These are phyloP conservation scores for Earliella scabrosa DNA, from an alignment of 1,284 basidiomycete species.

Conservation along the genomic window DNA sequence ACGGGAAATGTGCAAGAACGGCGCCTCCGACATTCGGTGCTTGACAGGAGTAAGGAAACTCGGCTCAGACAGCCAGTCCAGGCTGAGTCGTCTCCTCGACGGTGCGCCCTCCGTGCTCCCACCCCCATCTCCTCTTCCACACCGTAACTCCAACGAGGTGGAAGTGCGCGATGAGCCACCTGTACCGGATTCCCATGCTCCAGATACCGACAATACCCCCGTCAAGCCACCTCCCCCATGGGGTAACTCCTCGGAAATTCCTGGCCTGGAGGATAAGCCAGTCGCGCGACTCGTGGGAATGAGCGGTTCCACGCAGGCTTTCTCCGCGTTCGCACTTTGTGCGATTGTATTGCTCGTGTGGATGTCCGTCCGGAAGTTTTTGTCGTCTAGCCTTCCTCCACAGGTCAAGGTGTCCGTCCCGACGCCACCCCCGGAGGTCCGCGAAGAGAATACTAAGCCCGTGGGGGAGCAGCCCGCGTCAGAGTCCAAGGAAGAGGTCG, in stretches of 20 bases:
- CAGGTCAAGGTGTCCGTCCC: background rate
- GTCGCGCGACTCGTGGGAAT: constrained; percentile 9
- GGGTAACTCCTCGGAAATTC: constrained; percentile 5
- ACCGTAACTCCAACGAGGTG: constrained; percentile 14
- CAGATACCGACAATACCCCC: constrained; percentile 7
- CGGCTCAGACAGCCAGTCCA: constrained; percentile 40
- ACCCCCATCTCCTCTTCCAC: constrained; percentile 14
- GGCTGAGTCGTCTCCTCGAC: constrained; percentile 40
- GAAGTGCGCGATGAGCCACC: background rate
- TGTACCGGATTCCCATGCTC: background rate
- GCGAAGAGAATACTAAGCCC: constrained; percentile 6
- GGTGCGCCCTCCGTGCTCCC: constrained; percentile 35
- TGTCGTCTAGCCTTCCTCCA: background rate
- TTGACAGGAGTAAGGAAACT: constrained; percentile 61
- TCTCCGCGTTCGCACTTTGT: constrained; percentile 25
- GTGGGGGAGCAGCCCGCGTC: background rate
- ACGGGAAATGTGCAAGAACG: constrained; percentile 36
- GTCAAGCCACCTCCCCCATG: constrained; percentile 7
- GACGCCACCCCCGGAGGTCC: background rate
- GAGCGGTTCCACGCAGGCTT: constrained; percentile 17
- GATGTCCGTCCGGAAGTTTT: constrained; percentile 19
- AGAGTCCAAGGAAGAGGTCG: background rate
- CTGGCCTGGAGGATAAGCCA: background rate
- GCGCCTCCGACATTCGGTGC: constrained; percentile 55
- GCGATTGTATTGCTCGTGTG: constrained; percentile 22